Base-by-base conservation (phyloP, 164 flowering plant species). In the Warburgia ugandensis region DNA sequence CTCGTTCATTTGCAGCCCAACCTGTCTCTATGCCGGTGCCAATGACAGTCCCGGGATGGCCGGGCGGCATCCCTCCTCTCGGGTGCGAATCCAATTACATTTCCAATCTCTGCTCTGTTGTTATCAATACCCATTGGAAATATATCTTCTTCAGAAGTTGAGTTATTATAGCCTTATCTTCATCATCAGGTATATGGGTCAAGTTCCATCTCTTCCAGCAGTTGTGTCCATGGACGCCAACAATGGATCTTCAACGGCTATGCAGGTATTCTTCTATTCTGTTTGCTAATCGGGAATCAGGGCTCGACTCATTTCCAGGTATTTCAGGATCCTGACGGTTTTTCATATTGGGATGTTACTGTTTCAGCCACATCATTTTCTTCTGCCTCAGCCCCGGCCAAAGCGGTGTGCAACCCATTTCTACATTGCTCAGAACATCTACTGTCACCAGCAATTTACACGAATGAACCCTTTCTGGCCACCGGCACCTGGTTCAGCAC, bases 351-450 rank as follows among this genome's bases (percentile, higher is more conserved):
- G 21, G 11, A 14, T 25, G 29, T 2, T 45, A 2, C 29, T 26
- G n/a, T 23, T 71, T 56, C 79, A 85, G 91, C 80, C 84, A 12
- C 90, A 86, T 1, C 76, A 69, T 33, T 59, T 72, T 42, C 59
- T 74, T 4, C 77, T 70, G 26, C 56, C 61, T 55, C 92, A 81
- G 41, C 84, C 82, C 2, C 63, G 81, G 62, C 83, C 78, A 0
- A 86, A 86, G 68, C 70, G 86, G 57, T 94, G 99, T 59, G 94
- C 97, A 6, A 94, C 96, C 5, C 97, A 94, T 67, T 86, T 73
- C 76, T 71, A 79, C 77, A 77, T 94, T 70, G 99, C 99, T 30
- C 61, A 76, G 56, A 80, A 68, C 30, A 89, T 94, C 22, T 47
- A 45, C 48, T 66, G 45, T 29, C 76, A 77, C 56, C 95, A 89